Percentiles rank a stretch among this genome's conserved stretches.
Evolutionary conservation across 2,329 filamentous ascomycete genomes (phyloP).

Genomic region (Phaeosphaeria sp.): DNA sequence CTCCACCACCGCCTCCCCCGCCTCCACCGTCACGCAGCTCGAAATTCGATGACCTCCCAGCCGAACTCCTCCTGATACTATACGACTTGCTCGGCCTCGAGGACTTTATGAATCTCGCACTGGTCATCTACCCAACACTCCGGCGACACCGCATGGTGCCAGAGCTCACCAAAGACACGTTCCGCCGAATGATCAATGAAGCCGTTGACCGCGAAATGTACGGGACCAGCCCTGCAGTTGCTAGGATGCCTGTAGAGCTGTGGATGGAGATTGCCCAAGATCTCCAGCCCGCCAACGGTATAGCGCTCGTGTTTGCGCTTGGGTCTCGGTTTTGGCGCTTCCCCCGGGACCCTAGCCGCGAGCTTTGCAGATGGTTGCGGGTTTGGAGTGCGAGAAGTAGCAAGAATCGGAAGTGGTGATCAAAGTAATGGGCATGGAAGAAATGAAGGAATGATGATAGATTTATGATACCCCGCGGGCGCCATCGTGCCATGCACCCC

Average conservation of each 20-base stretch:
- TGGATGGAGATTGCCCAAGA: constrained; percentile 49
- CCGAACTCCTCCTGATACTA: constrained; percentile 56
- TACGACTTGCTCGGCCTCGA: constrained; percentile 49
- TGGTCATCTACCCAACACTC: constrained; percentile 56
- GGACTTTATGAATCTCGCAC: constrained; percentile 54
- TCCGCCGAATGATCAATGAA: constrained; percentile 29
- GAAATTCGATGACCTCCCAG: constrained; percentile 51
- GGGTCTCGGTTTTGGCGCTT: constrained; percentile 24
- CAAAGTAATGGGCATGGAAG: too few relatives aligned
- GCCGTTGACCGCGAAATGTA: not conserved
- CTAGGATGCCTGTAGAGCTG: constrained; percentile 50
- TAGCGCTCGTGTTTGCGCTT: constrained; percentile 47
- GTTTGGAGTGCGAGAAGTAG: constrained; percentile 22
- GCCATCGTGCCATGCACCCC: constrained; percentile 3
- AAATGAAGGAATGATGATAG: not conserved
- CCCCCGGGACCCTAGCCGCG: constrained; percentile 14
- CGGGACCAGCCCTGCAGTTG: constrained; percentile 1
- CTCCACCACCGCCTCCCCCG: constrained; percentile 22
- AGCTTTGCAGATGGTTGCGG: constrained; percentile 17
- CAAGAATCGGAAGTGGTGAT: too few relatives aligned
- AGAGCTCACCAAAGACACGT: constrained; percentile 32
- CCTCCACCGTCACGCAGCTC: constrained; percentile 18
- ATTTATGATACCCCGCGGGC: constrained; percentile 4
- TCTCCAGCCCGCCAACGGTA: constrained; percentile 46
- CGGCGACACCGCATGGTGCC: constrained; percentile 44